Evolutionary conservation across 495 filamentous ascomycete species (phyloP).

Genomic region (Penicilliopsis zonata): DNA sequence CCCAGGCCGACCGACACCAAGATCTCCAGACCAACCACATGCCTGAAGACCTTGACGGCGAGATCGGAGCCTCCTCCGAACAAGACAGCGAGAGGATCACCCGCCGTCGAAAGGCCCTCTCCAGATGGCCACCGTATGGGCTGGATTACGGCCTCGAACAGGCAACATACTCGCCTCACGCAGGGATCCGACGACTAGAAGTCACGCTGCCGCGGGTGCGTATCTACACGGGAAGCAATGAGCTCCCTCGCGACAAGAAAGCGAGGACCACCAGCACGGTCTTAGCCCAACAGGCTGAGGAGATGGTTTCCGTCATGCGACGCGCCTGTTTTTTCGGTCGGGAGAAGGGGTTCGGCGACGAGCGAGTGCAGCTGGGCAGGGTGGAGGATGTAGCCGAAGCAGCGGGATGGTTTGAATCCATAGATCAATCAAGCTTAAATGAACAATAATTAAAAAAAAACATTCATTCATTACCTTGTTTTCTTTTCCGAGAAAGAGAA

Average conservation of each 20-base stretch:
- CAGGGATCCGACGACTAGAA: conserved; percentile 13
- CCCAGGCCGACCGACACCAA: conserved; percentile 3
- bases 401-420: conserved; percentile 10
- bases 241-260: neutral
- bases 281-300: conserved; percentile 19
- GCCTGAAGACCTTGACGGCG: neutral
- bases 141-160: conserved; percentile 21
- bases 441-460: neutral
- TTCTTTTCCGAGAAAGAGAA: neutral
- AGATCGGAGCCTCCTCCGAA: neutral
- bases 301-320: conserved; percentile 29
- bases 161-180: conserved; percentile 5
- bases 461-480: neutral
- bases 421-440: no score
- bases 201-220: conserved; percentile 22
- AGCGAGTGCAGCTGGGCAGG: conserved; percentile 11
- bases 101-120: conserved; percentile 24
- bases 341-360: conserved; percentile 22
- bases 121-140: conserved; percentile 30
- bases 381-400: conserved; percentile 2
- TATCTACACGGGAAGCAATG: conserved; percentile 8
- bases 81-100: conserved; percentile 1
- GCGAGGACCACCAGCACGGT: conserved; percentile 6
- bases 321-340: conserved; percentile 29
- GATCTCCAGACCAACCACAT: neutral